Conservation (phyloP, 2,329 filamentous ascomycete species). For the Mollisia scopiformis region DNA sequence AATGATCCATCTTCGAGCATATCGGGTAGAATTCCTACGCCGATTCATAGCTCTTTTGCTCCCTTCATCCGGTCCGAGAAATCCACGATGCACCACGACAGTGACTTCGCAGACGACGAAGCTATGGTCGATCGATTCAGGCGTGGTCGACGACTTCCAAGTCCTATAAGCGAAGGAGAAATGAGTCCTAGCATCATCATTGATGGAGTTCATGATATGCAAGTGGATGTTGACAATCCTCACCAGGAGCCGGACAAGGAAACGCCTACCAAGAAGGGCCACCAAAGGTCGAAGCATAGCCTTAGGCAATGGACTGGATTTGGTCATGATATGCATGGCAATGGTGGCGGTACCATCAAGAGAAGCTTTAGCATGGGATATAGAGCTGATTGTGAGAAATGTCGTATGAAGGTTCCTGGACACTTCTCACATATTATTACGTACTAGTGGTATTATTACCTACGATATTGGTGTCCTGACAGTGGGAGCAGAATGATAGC, state of each 20-base stretch:
- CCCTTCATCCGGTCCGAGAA: constrained; percentile 30
- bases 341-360: constrained; percentile 54
- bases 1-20: constrained; percentile 32
- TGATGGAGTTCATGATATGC: constrained; percentile 34
- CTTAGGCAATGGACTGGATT: constrained; percentile 35
- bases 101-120: constrained; percentile 32
- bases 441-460: constrained; percentile 18
- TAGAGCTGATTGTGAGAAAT: constrained; percentile 78
- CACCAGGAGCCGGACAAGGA: constrained; percentile 21
- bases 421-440: constrained; percentile 80
- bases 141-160: constrained; percentile 35
- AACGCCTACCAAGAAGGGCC: constrained; percentile 37
- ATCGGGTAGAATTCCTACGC: constrained; percentile 37
- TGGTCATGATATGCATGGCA: constrained; percentile 22
- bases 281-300: constrained; percentile 37
- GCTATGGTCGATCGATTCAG: constrained; percentile 29
- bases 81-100: constrained; percentile 19
- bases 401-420: constrained; percentile 72
- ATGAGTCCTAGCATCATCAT: constrained; percentile 35
- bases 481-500: constrained; percentile 7
- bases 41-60: constrained; percentile 38
- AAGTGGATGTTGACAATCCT: constrained; percentile 35
- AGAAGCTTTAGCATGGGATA: constrained; percentile 79
- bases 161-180: constrained; percentile 39
- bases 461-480: not conserved